These are phyloP conservation scores for Puccinia triticina DNA, from an alignment of 1,284 basidiomycete genomes.

Conservation along the genomic window DNA sequence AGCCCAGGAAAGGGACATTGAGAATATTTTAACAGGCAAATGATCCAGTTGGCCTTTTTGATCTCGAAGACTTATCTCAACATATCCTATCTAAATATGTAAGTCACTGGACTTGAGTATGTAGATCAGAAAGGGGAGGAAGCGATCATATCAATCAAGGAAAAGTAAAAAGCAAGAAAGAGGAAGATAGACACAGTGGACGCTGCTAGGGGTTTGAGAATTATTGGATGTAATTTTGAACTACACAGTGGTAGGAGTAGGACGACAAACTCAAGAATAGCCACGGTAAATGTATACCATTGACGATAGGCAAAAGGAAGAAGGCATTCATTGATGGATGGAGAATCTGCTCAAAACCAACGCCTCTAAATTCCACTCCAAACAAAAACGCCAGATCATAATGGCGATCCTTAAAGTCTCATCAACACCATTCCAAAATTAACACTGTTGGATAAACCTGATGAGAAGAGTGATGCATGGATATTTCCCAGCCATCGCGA, in stretches of 20 bases:
- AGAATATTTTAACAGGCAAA: not conserved
- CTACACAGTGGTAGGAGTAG: not conserved
- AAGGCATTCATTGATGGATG: not conserved
- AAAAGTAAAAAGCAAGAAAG: conserved; percentile 24
- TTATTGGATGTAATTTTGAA: conserved; percentile 18
- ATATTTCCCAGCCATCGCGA: too few species aligned
- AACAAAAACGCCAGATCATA: not conserved
- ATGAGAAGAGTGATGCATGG: conserved; percentile 6
- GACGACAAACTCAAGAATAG: not conserved
- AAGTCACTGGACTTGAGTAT: conserved; percentile 11
- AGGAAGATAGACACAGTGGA: conserved; percentile 26
- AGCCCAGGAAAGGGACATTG: not conserved
- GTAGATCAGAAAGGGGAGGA: conserved; percentile 21
- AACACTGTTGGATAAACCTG: conserved; percentile 1
- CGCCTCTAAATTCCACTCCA: not conserved
- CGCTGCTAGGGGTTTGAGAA: conserved; percentile 10
- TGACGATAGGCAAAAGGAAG: not conserved
- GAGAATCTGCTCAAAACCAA: not conserved
- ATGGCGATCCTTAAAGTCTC: conserved; percentile 8
- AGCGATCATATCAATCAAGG: not conserved
- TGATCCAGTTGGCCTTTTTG: conserved; percentile 12
- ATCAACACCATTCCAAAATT: conserved; percentile 21
- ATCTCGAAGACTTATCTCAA: conserved; percentile 20
- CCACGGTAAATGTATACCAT: not conserved
- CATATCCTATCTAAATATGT: not conserved